Percentiles rank a stretch among this genome's conserved stretches.
These are phyloP conservation scores for Xylariaceae sp. DNA, from an alignment of 2,329 filamentous ascomycete genomes.

Conservation along the genomic window DNA sequence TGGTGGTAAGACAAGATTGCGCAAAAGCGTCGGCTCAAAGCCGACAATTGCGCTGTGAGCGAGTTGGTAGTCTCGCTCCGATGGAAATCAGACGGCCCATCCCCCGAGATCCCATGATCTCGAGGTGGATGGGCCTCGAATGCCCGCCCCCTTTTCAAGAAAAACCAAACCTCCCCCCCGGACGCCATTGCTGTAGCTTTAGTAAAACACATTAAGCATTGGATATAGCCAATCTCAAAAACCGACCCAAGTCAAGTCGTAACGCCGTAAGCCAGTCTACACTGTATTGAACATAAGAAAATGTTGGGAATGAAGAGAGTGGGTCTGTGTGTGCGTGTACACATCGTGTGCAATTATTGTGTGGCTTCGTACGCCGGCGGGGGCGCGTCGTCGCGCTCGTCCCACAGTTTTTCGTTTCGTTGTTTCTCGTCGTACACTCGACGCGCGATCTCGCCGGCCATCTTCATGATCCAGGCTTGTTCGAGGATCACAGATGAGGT, in stretches of 20 bases:
- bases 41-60: too few species aligned
- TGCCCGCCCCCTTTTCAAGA: neutral
- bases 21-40: too few species aligned
- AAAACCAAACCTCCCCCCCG: neutral
- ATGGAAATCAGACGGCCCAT: too few species aligned
- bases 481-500: conserved; percentile 58
- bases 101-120: too few species aligned
- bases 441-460: conserved; percentile 84
- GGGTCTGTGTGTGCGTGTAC: conserved; percentile 3
- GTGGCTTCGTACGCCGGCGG: conserved; percentile 55
- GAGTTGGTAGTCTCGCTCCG: too few species aligned
- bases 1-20: too few species aligned
- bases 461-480: conserved; percentile 84
- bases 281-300: conserved; percentile 8
- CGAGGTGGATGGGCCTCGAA: too few species aligned
- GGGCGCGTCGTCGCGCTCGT: conserved; percentile 48
- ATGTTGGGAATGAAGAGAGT: conserved; percentile 1
- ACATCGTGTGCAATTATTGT: conserved; percentile 27
- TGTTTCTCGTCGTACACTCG: conserved; percentile 83
- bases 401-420: conserved; percentile 43
- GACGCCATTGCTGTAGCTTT: conserved; percentile 12
- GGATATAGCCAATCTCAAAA: conserved; percentile 5
- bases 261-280: conserved; percentile 10
- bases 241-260: conserved; percentile 2
- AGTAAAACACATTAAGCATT: conserved; percentile 10